Evolutionary conservation across 2,329 filamentous ascomycete species (phyloP).

Genomic region (Arthrobotrys musiformis): DNA sequence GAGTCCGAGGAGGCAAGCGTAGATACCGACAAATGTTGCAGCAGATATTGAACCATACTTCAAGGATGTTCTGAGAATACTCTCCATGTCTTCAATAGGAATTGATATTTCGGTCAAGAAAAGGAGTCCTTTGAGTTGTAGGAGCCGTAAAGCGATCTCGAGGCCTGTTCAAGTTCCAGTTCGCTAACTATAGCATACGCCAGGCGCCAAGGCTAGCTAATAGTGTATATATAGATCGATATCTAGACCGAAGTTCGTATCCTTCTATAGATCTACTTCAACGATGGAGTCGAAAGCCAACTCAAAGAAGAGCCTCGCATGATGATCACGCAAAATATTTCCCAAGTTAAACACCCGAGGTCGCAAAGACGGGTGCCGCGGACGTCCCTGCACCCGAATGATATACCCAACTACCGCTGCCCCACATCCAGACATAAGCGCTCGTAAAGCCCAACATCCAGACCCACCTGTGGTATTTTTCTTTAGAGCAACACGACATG

Average conservation of each 20-base stretch:
- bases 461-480: background rate
- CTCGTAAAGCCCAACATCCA: background rate
- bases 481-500: background rate
- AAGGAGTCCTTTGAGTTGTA: background rate
- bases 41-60: conserved; percentile 57
- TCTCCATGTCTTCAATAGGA: conserved; percentile 3
- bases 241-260: too few relatives aligned
- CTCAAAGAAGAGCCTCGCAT: too few relatives aligned
- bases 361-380: too few relatives aligned
- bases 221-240: too few relatives aligned
- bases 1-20: conserved; percentile 65
- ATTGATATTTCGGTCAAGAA: too few relatives aligned
- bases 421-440: background rate
- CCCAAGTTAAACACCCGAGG: background rate
- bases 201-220: too few relatives aligned
- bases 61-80: background rate
- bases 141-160: too few relatives aligned
- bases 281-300: too few relatives aligned
- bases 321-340: background rate
- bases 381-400: too few relatives aligned
- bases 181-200: too few relatives aligned
- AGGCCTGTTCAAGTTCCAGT: too few relatives aligned
- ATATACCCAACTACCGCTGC: background rate
- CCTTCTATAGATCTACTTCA: too few relatives aligned
- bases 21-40: conserved; percentile 61